Percentiles rank a stretch among this genome's conserved stretches.
Conservation (phyloP, 345 rosid genomes). For the Sonneratia caseolaris region DNA sequence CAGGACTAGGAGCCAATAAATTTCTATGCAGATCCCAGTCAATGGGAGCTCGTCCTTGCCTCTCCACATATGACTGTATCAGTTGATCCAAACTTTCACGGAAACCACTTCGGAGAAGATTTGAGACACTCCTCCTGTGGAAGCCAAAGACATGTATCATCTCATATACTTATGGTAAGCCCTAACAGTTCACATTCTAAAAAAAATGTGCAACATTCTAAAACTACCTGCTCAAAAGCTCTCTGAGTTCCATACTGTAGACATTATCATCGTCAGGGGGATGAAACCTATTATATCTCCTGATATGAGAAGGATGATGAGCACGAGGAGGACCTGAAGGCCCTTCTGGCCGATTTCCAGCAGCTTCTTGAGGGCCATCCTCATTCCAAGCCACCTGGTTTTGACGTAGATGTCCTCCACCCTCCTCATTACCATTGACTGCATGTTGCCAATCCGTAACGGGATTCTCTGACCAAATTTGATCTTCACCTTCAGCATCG, state of each 20-base stretch:
- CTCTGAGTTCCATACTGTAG: slow-evolving; percentile 94
- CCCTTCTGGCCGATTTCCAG: slow-evolving; percentile 50
- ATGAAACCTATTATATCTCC: slow-evolving; percentile 86
- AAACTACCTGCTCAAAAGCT: slow-evolving; percentile 83
- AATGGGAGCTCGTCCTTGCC: slow-evolving; percentile 75
- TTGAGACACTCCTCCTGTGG: slow-evolving; percentile 90
- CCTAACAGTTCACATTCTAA: background rate
- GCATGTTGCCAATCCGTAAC: slow-evolving; percentile 47
- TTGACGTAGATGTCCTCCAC: slow-evolving; percentile 39
- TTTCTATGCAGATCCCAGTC: slow-evolving; percentile 92
- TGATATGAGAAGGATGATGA: slow-evolving; percentile 46
- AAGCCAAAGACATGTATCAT: slow-evolving; percentile 1
- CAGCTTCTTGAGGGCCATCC: slow-evolving; percentile 41
- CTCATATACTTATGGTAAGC: background rate
- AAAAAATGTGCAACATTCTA: background rate
- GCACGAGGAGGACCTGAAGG: slow-evolving; percentile 53
- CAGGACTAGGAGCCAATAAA: slow-evolving; percentile 49
- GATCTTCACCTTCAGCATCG: slow-evolving; percentile 42
- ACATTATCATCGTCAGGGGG: slow-evolving; percentile 92
- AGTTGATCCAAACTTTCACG: slow-evolving; percentile 97
- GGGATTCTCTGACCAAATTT: slow-evolving; percentile 43
- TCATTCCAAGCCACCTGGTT: slow-evolving; percentile 51
- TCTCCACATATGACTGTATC: slow-evolving; percentile 88
- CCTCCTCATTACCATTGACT: slow-evolving; percentile 27
- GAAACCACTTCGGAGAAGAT: slow-evolving; percentile 93